A percentile compares a stretch with the other conserved stretches of the same genome.
Conservation (phyloP, 345 rosid species). For the Dipteronia sinensis region DNA sequence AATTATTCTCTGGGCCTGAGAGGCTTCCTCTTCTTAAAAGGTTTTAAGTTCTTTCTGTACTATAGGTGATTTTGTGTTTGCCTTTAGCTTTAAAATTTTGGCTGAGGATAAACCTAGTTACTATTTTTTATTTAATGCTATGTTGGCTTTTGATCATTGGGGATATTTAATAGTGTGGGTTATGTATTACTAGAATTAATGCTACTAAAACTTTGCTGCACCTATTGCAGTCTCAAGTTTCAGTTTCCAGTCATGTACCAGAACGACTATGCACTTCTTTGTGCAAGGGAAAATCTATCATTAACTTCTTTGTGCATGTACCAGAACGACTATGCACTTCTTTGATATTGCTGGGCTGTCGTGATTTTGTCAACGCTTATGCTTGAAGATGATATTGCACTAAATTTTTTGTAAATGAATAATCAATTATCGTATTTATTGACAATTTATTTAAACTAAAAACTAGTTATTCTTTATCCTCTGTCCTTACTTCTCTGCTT, state of each 20-base stretch:
- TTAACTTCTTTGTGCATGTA: slow-evolving; percentile 11
- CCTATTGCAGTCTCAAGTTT: neutral
- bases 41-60: slow-evolving; percentile 32
- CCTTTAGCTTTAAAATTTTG: neutral
- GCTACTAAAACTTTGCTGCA: neutral
- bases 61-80: neutral
- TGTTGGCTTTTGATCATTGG: slow-evolving; percentile 10
- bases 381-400: neutral
- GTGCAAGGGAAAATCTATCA: neutral
- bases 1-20: slow-evolving; percentile 66
- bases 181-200: neutral
- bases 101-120: neutral
- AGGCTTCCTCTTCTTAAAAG: slow-evolving; percentile 70
- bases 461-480: slow-evolving; percentile 1
- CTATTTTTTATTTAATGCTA: neutral
- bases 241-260: neutral
- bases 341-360: neutral
- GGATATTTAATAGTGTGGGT: neutral
- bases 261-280: no score
- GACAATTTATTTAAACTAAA: neutral
- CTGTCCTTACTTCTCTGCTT: neutral
- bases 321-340: neutral
- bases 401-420: neutral
- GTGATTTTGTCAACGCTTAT: neutral
- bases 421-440: neutral